Evolutionary conservation across 257 asterid genomes (phyloP).

Genomic region (Plantago major): DNA sequence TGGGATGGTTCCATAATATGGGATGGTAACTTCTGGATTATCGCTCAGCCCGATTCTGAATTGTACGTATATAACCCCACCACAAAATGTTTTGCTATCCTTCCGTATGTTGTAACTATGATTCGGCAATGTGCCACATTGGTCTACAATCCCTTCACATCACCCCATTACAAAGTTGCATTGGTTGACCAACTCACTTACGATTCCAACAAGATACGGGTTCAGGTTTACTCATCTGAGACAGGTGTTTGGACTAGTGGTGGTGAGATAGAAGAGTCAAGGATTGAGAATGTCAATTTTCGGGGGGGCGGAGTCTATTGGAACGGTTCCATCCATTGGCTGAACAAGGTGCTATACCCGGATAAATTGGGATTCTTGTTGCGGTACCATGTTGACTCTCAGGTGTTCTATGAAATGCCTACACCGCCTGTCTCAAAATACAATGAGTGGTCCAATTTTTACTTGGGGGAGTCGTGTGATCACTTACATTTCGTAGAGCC

Average conservation of each 20-base stretch:
- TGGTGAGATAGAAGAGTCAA: background rate
- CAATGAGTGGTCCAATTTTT: too few relatives aligned
- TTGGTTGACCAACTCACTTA: background rate
- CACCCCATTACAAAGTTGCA: constrained; percentile 25
- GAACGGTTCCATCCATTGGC: too few relatives aligned
- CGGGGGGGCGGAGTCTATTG: too few relatives aligned
- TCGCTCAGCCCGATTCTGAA: background rate
- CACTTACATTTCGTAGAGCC: too few relatives aligned
- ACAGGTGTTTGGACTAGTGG: constrained; percentile 28
- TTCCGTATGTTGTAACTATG: constrained; percentile 1
- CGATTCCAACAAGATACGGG: background rate
- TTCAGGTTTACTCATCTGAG: constrained; percentile 25
- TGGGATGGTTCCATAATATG: too few relatives aligned
- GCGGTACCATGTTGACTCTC: too few relatives aligned
- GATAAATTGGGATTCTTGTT: too few relatives aligned
- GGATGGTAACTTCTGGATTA: too few relatives aligned
- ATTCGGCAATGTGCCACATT: background rate
- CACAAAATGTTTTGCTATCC: background rate
- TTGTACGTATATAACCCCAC: constrained; percentile 25
- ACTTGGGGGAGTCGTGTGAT: too few relatives aligned
- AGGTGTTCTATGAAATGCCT: too few relatives aligned
- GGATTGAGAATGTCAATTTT: background rate
- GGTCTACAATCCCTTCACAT: background rate
- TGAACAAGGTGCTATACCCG: too few relatives aligned
- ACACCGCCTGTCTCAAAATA: too few relatives aligned